Percentiles rank a stretch among this genome's conserved stretches.
phyloP scores from a whole-genome alignment of 495 filamentous ascomycete species.

The Penicillium diatomitis region DNA sequence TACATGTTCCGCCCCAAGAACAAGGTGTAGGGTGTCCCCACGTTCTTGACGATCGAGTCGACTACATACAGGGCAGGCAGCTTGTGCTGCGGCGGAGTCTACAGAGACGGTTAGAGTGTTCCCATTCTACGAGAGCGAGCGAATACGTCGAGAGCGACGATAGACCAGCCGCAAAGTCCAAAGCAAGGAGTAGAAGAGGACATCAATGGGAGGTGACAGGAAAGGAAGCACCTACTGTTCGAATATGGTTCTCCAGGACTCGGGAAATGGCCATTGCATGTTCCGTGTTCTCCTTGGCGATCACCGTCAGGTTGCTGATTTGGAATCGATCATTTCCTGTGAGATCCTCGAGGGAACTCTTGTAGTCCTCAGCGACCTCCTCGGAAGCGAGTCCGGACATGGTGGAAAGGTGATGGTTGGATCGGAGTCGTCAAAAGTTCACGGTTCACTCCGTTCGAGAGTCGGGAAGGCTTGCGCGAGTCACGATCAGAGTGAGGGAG shows the following conservation, averaged over 20 bases:
- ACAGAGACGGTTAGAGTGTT: slow-evolving; percentile 32
- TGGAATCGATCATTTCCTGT: slow-evolving; percentile 80
- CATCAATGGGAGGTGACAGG: too few relatives aligned
- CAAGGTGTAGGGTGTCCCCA: slow-evolving; percentile 91
- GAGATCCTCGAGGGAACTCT: slow-evolving; percentile 83
- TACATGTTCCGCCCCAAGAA: slow-evolving; percentile 89
- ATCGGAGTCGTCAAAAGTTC: background rate
- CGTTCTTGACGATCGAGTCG: slow-evolving; percentile 97
- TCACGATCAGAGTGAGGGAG: background rate
- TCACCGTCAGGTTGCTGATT: slow-evolving; percentile 91
- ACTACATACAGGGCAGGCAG: slow-evolving; percentile 94
- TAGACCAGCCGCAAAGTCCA: background rate
- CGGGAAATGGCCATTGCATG: slow-evolving; percentile 87
- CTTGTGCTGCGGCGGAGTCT: slow-evolving; percentile 80
- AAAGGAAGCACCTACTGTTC: slow-evolving; percentile 58
- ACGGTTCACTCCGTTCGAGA: background rate
- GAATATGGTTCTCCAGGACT: slow-evolving; percentile 84
- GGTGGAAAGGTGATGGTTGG: slow-evolving; percentile 22
- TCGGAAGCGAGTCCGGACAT: slow-evolving; percentile 72
- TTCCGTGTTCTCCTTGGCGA: slow-evolving; percentile 92
- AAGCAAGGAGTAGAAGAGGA: background rate
- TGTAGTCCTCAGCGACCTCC: slow-evolving; percentile 92
- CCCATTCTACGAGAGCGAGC: slow-evolving; percentile 10
- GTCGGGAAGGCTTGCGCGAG: too few relatives aligned
- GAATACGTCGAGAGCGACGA: background rate